These are phyloP conservation scores for Breynia disticha DNA, from an alignment of 441 rosid species.

Conservation along the genomic window DNA sequence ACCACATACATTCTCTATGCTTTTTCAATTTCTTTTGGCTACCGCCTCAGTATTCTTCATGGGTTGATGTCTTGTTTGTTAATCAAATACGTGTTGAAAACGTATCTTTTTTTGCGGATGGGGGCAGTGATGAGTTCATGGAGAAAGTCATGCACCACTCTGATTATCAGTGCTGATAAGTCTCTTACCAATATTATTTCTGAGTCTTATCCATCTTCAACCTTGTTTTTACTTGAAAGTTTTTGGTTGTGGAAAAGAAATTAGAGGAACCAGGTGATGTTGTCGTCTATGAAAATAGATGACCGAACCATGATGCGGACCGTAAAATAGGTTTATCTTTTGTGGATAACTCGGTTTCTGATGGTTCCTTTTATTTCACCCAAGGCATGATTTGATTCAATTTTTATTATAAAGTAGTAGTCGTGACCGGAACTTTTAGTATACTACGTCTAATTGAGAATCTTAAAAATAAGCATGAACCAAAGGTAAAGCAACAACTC, in stretches of 20 bases:
- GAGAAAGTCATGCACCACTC: constrained; percentile 59
- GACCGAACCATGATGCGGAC: constrained; percentile 53
- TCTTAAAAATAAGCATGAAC: too few relatives aligned
- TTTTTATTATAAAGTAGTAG: too few relatives aligned
- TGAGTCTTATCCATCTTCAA: constrained; percentile 17
- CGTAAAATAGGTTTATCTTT: constrained; percentile 25
- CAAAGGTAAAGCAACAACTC: too few relatives aligned
- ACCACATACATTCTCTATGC: constrained; percentile 34
- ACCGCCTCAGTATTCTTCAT: too few relatives aligned
- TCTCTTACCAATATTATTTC: constrained; percentile 34
- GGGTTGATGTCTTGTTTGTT: too few relatives aligned
- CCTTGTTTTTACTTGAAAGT: too few relatives aligned
- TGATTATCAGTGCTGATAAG: constrained; percentile 43
- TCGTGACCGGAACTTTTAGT: too few relatives aligned
- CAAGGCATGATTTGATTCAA: too few relatives aligned
- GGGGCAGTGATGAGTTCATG: constrained; percentile 32
- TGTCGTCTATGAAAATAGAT: constrained; percentile 11
- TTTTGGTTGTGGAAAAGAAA: not conserved
- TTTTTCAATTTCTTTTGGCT: not conserved
- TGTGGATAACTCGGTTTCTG: constrained; percentile 47
- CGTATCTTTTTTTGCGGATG: too few relatives aligned
- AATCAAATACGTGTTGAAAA: too few relatives aligned
- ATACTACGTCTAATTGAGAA: too few relatives aligned
- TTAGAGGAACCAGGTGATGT: constrained; percentile 34
- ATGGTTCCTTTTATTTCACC: constrained; percentile 28